These are phyloP conservation scores for Myochromella boudieri DNA, from an alignment of 768 basidiomycete species.

Conservation along the genomic window DNA sequence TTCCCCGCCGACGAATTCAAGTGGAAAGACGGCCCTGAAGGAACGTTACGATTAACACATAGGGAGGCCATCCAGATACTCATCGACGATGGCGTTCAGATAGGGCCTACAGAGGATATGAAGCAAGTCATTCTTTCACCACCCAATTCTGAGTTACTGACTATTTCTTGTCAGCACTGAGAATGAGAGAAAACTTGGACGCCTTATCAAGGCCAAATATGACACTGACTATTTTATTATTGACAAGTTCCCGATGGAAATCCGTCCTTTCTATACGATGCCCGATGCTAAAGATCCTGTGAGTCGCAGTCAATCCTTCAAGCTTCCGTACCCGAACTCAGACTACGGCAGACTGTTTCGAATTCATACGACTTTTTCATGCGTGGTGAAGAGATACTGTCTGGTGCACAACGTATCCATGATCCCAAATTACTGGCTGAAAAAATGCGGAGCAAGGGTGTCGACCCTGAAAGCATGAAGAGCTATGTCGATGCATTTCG, in stretches of 20 bases:
- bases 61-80: slow-evolving; percentile 86
- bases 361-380: slow-evolving; percentile 99
- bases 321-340: slow-evolving; percentile 3
- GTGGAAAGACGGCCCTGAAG: slow-evolving; percentile 88
- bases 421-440: slow-evolving; percentile 78
- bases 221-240: slow-evolving; percentile 99
- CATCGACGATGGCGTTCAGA: slow-evolving; percentile 79
- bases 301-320: slow-evolving; percentile 25
- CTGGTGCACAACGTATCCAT: slow-evolving; percentile 97
- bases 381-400: slow-evolving; percentile 98
- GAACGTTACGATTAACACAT: slow-evolving; percentile 85
- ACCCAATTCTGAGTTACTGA: slow-evolving; percentile 11
- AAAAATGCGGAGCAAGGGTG: slow-evolving; percentile 84
- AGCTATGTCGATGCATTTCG: slow-evolving; percentile 93
- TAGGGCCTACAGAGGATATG: slow-evolving; percentile 85
- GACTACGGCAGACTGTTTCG: slow-evolving; percentile 65
- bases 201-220: slow-evolving; percentile 89
- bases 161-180: slow-evolving; percentile 64
- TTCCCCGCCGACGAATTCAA: slow-evolving; percentile 97
- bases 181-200: slow-evolving; percentile 92
- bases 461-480: slow-evolving; percentile 91
- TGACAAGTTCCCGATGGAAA: slow-evolving; percentile 95
- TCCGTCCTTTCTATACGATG: slow-evolving; percentile 99
- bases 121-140: slow-evolving; percentile 47
- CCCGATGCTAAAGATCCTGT: slow-evolving; percentile 91